These are phyloP conservation scores for Linum usitatissimum DNA, from an alignment of 345 rosid species.

Conservation along the genomic window DNA sequence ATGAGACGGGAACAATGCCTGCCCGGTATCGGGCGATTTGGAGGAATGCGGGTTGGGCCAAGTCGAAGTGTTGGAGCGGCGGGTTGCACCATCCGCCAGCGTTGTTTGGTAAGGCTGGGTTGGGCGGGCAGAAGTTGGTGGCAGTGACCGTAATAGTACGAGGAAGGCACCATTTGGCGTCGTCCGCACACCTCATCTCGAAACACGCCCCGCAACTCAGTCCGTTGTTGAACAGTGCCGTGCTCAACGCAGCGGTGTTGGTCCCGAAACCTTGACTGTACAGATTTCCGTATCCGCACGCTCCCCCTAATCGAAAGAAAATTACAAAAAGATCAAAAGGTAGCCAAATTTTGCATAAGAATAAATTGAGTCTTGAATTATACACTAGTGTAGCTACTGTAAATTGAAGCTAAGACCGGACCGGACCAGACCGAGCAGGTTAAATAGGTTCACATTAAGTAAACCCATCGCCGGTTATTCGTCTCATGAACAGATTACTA, in stretches of 20 bases:
- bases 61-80: background rate
- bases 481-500: too few relatives aligned
- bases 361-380: too few relatives aligned
- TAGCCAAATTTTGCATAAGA: background rate
- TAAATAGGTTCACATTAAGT: too few relatives aligned
- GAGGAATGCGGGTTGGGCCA: background rate
- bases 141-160: background rate
- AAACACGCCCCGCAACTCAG: background rate
- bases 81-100: background rate
- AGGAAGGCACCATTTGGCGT: background rate
- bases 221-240: background rate
- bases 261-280: background rate
- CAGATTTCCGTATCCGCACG: background rate
- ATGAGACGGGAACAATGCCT: background rate
- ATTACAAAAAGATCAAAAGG: background rate
- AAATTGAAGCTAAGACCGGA: background rate
- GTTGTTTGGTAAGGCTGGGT: background rate
- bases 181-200: background rate
- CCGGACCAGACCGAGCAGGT: too few relatives aligned
- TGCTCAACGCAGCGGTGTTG: background rate
- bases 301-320: background rate
- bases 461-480: too few relatives aligned
- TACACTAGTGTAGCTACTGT: too few relatives aligned
- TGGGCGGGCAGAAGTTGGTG: background rate
- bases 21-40: background rate